Evolutionary conservation across 768 basidiomycete genomes (phyloP).

Genomic region (Agaricus blazei): DNA sequence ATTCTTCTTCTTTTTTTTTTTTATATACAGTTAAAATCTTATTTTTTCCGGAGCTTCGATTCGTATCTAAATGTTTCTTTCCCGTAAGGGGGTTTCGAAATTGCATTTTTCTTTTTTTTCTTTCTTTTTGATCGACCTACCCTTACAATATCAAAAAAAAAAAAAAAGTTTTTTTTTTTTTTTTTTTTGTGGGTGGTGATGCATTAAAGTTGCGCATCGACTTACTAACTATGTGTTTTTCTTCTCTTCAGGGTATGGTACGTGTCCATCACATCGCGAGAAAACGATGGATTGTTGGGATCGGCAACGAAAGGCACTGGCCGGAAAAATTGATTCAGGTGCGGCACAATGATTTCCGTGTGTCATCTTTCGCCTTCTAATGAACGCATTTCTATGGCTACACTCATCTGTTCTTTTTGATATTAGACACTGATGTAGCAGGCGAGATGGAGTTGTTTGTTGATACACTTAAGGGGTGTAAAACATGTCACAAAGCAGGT

Average conservation of each 20-base stretch:
- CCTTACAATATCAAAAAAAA: too few relatives aligned
- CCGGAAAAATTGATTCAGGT: slow-evolving; percentile 52
- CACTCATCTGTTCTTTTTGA: slow-evolving; percentile 1
- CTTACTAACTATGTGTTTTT: background rate
- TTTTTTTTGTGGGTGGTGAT: too few relatives aligned
- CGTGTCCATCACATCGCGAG: slow-evolving; percentile 47
- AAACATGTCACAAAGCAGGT: slow-evolving; percentile 54
- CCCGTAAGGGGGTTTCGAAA: background rate
- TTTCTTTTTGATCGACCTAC: too few relatives aligned
- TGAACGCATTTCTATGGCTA: background rate
- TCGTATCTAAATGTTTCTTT: background rate
- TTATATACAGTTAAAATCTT: too few relatives aligned
- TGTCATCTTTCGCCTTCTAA: background rate
- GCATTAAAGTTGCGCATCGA: background rate
- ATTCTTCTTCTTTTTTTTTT: too few relatives aligned
- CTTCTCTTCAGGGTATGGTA: slow-evolving; percentile 45
- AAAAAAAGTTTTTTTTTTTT: too few relatives aligned
- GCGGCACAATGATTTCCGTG: slow-evolving; percentile 8
- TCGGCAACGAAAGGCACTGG: slow-evolving; percentile 37
- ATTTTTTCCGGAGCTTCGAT: background rate
- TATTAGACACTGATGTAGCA: slow-evolving; percentile 57
- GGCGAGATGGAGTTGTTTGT: slow-evolving; percentile 58
- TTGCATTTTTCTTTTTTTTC: too few relatives aligned
- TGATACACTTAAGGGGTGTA: slow-evolving; percentile 43
- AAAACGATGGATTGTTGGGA: slow-evolving; percentile 47